Evolutionary conservation across 2,329 filamentous ascomycete species (phyloP), one percentile per base, ranked within the genome.

Genomic region (Fusarium domesticum): DNA sequence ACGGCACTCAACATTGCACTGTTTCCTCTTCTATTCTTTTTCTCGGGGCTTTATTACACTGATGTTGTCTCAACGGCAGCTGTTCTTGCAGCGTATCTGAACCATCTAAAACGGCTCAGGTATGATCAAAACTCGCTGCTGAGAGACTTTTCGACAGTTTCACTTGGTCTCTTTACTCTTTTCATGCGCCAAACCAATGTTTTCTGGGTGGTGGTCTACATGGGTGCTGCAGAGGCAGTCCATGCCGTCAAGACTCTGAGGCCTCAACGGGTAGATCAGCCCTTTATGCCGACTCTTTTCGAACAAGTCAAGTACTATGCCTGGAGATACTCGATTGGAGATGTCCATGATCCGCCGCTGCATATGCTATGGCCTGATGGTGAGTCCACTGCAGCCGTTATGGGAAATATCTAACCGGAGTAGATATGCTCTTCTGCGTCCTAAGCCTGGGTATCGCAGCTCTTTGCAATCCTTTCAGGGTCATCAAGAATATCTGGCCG

Each of bases 21-120:
- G 0, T 96, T 97, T 50, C 93, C 93, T 0, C 81, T 91, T 0
- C 66, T 98, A 1, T 96, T 96, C 74, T 98, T 98, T 76, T 98
- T 98, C 67, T 93, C 89, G 0, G 90, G 82, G 0, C 73, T 98
- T 6, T 98, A 95, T 66, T 98, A 98, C 65, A 98, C 93, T 0
- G 93, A 98, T 65, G 78, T 96, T 3, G 75, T 87, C 39, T 95
- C 92, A 0, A 87, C 90, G 0, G 72, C 87, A 6, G 76, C 83
- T 2, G 88, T 96, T 0, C 69, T 96, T 7, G 64, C 81, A 2
- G 80, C 82, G 1, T 93, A 91, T 60, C 70, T 77, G 28, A 71
- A 77, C 43, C 77, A 79, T 48, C 64, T 83, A 5, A 48, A 61
- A 18, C 73, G 79, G 14, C 51, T 77, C 2, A 66, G 64, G 15